phyloP scores from a whole-genome alignment of 2,329 filamentous ascomycete species.

The Cladosporium cucumerinum region DNA sequence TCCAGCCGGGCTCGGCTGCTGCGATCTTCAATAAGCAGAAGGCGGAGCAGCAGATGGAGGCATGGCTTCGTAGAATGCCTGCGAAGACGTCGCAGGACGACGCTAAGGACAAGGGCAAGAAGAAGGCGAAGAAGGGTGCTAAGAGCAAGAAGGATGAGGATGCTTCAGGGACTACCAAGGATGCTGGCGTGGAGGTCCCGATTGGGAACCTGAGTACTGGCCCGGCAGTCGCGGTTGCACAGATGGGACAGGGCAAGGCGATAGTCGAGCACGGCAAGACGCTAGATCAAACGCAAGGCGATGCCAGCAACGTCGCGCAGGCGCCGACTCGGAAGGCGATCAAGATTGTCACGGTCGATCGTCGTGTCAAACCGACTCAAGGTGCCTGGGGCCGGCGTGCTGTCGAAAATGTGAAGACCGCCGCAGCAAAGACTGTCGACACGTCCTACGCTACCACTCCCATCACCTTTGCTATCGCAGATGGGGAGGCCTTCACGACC shows the following conservation, averaged over 20 bases:
- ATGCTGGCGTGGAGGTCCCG: neutral
- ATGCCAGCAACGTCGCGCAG: neutral
- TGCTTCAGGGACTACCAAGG: neutral
- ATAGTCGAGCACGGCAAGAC: neutral
- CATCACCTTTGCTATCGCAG: neutral
- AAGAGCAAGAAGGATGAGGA: neutral
- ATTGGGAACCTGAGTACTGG: neutral
- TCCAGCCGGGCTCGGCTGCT: neutral
- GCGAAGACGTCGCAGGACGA: neutral
- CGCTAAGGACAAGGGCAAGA: neutral
- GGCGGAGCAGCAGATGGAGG: neutral
- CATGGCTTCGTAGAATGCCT: neutral
- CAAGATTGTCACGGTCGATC: neutral
- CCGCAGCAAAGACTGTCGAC: neutral
- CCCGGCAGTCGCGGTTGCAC: neutral
- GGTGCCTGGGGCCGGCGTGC: neutral
- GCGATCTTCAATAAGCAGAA: neutral
- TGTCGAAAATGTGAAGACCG: neutral
- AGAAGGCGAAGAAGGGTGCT: neutral
- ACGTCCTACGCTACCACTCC: neutral
- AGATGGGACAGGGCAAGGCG: neutral
- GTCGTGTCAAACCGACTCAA: neutral
- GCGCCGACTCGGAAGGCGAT: neutral
- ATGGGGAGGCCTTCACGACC: neutral
- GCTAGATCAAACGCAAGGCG: neutral